A percentile compares a stretch with the other conserved stretches of the same genome.
Conservation (phyloP, 1,284 basidiomycete species). For the Fistulinella cinereoalba region DNA sequence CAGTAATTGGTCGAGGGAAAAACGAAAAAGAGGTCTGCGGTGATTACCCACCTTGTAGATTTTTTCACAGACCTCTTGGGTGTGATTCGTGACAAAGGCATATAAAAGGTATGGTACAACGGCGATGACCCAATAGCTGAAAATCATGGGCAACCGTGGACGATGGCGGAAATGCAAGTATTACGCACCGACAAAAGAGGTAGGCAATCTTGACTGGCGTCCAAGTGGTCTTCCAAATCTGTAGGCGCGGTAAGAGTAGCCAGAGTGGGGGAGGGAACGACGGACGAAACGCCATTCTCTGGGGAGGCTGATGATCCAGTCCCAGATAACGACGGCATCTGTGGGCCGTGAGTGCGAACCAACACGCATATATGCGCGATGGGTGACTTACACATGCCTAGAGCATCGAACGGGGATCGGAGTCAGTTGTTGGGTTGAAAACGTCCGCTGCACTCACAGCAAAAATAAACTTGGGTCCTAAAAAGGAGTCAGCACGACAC, state of each 20-base stretch:
- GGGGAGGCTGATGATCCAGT: constrained; percentile 73
- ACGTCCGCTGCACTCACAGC: constrained; percentile 63
- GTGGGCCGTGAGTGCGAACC: constrained; percentile 13
- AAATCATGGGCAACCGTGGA: neutral
- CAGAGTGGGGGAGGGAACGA: constrained; percentile 13
- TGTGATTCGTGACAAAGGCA: constrained; percentile 66
- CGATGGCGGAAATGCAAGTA: neutral
- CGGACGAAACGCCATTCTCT: constrained; percentile 72
- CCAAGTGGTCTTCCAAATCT: constrained; percentile 81
- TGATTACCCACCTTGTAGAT: constrained; percentile 56
- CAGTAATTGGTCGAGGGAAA: constrained; percentile 6
- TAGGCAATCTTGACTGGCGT: constrained; percentile 77
- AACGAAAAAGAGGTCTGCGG: constrained; percentile 5
- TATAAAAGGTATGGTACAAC: constrained; percentile 74
- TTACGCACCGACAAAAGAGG: constrained; percentile 69
- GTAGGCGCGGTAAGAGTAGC: constrained; percentile 3
- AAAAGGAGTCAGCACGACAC: constrained; percentile 9
- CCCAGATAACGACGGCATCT: constrained; percentile 80
- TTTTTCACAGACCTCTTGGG: constrained; percentile 55
- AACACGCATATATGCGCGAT: constrained; percentile 15
- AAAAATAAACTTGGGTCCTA: constrained; percentile 76
- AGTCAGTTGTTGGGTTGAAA: neutral
- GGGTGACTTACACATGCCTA: constrained; percentile 69
- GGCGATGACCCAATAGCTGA: constrained; percentile 73
- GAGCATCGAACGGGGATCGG: constrained; percentile 11